Conservation (phyloP, 2,329 filamentous ascomycete genomes). For the Calonectria pauciramosa region DNA sequence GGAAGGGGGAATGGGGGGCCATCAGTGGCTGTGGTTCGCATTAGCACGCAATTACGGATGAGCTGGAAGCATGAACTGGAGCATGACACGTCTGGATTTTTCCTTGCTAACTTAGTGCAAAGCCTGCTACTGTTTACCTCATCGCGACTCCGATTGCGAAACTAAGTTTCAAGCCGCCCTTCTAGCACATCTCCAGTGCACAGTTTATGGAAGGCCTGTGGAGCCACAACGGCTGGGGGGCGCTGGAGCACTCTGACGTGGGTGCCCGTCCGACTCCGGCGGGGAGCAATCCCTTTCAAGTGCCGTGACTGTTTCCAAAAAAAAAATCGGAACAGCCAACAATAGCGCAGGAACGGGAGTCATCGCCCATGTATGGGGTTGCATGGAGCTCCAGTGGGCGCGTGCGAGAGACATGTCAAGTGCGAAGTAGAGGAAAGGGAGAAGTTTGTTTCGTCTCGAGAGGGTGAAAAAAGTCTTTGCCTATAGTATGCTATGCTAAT, state of each 20-base stretch:
- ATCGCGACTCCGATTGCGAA: slow-evolving; percentile 20
- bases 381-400: neutral
- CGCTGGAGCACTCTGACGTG: slow-evolving; percentile 17
- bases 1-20: neutral
- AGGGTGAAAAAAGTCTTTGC: slow-evolving; percentile 40
- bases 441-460: slow-evolving; percentile 38
- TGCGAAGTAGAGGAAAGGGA: slow-evolving; percentile 28
- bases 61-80: slow-evolving; percentile 11
- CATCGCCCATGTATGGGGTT: neutral
- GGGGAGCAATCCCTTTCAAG: slow-evolving; percentile 19
- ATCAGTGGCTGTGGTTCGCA: slow-evolving; percentile 1
- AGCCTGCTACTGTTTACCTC: slow-evolving; percentile 20
- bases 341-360: slow-evolving; percentile 1
- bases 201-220: slow-evolving; percentile 12
- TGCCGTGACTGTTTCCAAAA: slow-evolving; percentile 21
- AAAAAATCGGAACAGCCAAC: neutral
- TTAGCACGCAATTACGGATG: slow-evolving; percentile 19
- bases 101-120: slow-evolving; percentile 10
- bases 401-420: slow-evolving; percentile 14
- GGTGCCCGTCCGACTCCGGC: slow-evolving; percentile 25
- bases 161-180: slow-evolving; percentile 27
- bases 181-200: slow-evolving; percentile 13
- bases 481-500: slow-evolving; percentile 46
- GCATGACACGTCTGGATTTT: slow-evolving; percentile 18
- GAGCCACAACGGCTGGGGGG: slow-evolving; percentile 17